These are phyloP conservation scores for Punctularia strigosozonata DNA, from an alignment of 768 basidiomycete species.

Conservation along the genomic window DNA sequence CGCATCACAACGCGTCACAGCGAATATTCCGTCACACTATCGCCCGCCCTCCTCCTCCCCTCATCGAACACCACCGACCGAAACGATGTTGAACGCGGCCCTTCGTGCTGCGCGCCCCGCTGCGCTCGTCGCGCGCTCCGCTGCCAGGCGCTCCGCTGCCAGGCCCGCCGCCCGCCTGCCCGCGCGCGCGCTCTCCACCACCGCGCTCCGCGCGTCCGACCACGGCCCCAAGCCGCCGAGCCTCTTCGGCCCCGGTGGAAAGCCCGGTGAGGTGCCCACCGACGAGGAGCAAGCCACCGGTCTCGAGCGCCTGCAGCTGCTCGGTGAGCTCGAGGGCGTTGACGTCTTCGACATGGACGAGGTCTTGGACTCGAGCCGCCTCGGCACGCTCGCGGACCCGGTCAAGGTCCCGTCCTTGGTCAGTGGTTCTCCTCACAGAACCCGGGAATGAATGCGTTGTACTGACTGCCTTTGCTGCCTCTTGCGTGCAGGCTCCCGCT, in stretches of 20 bases:
- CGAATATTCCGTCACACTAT: no score
- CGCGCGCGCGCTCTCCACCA: conserved; percentile 49
- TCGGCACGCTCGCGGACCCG: conserved; percentile 83
- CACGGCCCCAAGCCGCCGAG: conserved; percentile 45
- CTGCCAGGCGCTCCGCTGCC: conserved; percentile 7
- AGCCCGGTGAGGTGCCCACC: conserved; percentile 66
- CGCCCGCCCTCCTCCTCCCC: no score
- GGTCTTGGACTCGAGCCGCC: conserved; percentile 71
- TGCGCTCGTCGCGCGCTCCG: conserved; percentile 5
- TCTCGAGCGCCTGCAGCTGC: conserved; percentile 88
- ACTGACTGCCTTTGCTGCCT: conserved; percentile 2
- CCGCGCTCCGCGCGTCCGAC: conserved; percentile 41
- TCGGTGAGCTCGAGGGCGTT: conserved; percentile 80
- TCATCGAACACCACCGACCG: neutral
- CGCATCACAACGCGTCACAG: no score
- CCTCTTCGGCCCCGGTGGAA: conserved; percentile 61
- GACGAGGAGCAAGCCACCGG: conserved; percentile 90
- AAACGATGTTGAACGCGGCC: neutral
- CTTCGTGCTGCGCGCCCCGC: conserved; percentile 10
- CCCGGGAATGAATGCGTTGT: neutral
- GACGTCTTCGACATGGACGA: conserved; percentile 85
- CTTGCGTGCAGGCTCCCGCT: conserved; percentile 46
- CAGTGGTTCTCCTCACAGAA: neutral
- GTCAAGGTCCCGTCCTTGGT: conserved; percentile 83
- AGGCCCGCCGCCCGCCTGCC: conserved; percentile 5